Percentiles rank a stretch among this genome's conserved stretches.
phyloP scores from a whole-genome alignment of 208 protist species.

The Leishmania tarentolae region DNA sequence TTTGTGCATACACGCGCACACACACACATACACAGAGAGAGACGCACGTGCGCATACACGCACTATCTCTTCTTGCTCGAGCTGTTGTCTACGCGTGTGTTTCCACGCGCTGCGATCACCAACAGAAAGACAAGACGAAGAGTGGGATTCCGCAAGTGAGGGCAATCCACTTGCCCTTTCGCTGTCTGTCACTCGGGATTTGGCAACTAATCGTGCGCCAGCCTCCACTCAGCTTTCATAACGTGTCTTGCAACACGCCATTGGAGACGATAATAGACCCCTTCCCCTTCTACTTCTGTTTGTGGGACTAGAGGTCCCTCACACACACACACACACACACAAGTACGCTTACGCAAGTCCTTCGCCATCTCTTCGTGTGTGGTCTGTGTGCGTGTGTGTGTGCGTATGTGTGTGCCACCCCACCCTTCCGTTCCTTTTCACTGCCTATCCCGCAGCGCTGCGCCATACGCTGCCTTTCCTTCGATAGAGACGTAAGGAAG shows the following conservation, averaged over 20 bases:
- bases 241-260: constrained; percentile 1
- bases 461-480: neutral
- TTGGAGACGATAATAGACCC: constrained; percentile 1
- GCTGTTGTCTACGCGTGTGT: neutral
- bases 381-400: neutral
- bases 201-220: neutral
- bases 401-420: neutral
- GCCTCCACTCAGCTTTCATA: neutral
- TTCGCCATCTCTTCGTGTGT: neutral
- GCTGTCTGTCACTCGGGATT: neutral
- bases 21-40: neutral
- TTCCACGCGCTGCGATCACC: constrained; percentile 3
- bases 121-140: neutral
- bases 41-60: neutral
- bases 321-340: neutral
- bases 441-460: neutral
- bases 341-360: neutral
- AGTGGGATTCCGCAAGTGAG: neutral
- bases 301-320: neutral
- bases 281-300: neutral
- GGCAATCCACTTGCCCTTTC: neutral
- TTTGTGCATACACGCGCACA: neutral
- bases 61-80: neutral
- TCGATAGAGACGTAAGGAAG: neutral
- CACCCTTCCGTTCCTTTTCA: neutral